Evolutionary conservation across 1,139 yeast genomes (phyloP), one percentile per base, ranked within the genome.

Genomic region (Lodderomyces beijingensis): DNA sequence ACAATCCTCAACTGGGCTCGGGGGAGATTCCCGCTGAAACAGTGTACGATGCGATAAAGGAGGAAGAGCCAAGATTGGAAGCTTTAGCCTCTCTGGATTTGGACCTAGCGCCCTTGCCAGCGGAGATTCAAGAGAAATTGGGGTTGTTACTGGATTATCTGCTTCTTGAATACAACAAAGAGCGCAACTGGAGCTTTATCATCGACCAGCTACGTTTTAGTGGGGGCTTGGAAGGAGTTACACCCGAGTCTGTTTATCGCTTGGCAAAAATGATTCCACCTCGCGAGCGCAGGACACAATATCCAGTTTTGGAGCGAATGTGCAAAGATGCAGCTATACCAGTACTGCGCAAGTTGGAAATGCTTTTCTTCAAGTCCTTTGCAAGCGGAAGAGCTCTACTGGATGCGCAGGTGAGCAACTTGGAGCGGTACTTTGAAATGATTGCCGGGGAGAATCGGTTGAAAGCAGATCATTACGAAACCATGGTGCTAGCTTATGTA

Each of bases 181-280:
- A 7, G 28, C 76, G 71, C 38, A 64, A 78, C 46, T 82, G 89
- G 88, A 55, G 59, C 12, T 54, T 70, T 21, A 70, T 80, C 3
- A 50, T 82, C 4, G 51, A 61, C 3, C 72, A 68, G 30, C 49
- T 82, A 14, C 45, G 49, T n/a, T 41, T 45, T 5, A 47, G 59
- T 4, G 65, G 65, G 1, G 76, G 78, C 0, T 59, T 80, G 10
- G 35, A 40, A 8, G 70, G 52, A 3, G 38, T 79, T 4, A 35
- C 59, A 0, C 40, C 52, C 2, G 36, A 42, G 4, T 77, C 69
- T n/a, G 57, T 75, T 0, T 51, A 62, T 14, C 42, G 45, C 16
- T 60, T 78, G 32, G 48, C 80, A 0, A 45, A 54, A n/a, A 50
- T 47, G 4, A 74, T 75, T 8, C 81, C 83, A 0, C 49, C 55